A percentile compares a stretch with the other conserved stretches of the same genome.
These are phyloP conservation scores for Cordyceps sp. DNA, from an alignment of 2,329 filamentous ascomycete species.

Conservation along the genomic window DNA sequence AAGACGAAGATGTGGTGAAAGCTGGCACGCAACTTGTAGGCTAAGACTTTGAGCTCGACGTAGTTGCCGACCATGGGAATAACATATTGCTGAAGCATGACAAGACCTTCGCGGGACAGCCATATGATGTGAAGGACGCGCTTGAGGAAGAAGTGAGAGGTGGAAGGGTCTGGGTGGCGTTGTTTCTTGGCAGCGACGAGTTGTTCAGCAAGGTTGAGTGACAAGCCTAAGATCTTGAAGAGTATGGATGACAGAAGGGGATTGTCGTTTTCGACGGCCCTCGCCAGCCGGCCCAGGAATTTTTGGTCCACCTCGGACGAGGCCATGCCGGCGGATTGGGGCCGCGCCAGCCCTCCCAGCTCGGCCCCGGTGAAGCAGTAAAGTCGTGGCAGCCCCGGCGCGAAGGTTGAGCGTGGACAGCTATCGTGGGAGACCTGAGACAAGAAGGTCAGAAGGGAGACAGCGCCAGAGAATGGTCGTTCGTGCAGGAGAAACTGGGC, in stretches of 20 bases:
- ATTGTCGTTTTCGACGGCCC: slow-evolving; percentile 60
- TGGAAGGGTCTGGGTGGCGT: slow-evolving; percentile 63
- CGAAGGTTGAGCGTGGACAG: background rate
- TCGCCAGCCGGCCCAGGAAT: slow-evolving; percentile 79
- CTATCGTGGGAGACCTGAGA: background rate
- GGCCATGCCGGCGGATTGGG: slow-evolving; percentile 46
- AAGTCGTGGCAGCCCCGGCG: background rate
- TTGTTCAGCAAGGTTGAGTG: slow-evolving; percentile 71
- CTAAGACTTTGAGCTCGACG: slow-evolving; percentile 73
- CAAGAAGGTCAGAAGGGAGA: background rate
- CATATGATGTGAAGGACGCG: slow-evolving; percentile 83
- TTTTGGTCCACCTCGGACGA: slow-evolving; percentile 96
- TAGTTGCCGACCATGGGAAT: slow-evolving; percentile 68
- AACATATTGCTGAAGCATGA: slow-evolving; percentile 76
- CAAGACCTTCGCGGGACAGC: slow-evolving; percentile 80
- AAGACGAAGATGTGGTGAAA: slow-evolving; percentile 96
- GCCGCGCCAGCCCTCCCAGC: slow-evolving; percentile 1
- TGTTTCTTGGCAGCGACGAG: slow-evolving; percentile 71
- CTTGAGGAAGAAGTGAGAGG: slow-evolving; percentile 62
- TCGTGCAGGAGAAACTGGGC: background rate
- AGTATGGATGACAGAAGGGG: slow-evolving; percentile 66
- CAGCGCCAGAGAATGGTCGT: background rate
- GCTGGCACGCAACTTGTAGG: slow-evolving; percentile 80
- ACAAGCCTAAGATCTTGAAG: slow-evolving; percentile 82
- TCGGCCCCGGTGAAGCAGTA: no score